These are phyloP conservation scores for Xylaria acuta DNA, from an alignment of 495 filamentous ascomycete genomes.

Conservation along the genomic window DNA sequence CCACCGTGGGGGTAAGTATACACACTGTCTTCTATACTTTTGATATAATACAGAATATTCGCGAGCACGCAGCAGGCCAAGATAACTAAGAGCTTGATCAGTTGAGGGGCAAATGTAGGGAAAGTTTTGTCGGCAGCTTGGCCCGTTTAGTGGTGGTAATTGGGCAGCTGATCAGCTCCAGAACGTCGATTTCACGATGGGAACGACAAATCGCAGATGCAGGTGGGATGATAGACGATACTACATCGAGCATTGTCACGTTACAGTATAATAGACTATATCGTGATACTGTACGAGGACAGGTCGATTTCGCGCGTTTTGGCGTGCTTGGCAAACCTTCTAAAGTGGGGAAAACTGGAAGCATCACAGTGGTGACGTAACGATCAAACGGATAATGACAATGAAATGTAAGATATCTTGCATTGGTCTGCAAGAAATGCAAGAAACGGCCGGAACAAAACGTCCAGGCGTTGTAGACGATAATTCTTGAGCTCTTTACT, in stretches of 20 bases:
- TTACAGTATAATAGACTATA: neutral
- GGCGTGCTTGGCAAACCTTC: constrained; percentile 23
- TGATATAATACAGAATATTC: neutral
- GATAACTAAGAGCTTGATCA: neutral
- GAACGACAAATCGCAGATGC: neutral
- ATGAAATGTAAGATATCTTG: neutral
- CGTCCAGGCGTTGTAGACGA: neutral
- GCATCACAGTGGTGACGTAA: constrained; percentile 22
- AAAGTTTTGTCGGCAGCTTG: neutral
- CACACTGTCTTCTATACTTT: neutral
- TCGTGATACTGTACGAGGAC: neutral
- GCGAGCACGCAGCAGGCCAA: too few species aligned
- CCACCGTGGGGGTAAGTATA: neutral
- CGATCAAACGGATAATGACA: neutral
- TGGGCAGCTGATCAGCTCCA: neutral
- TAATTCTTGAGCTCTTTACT: neutral
- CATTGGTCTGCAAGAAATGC: neutral
- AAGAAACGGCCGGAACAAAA: constrained; percentile 7
- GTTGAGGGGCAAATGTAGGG: neutral
- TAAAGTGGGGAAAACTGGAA: constrained; percentile 9
- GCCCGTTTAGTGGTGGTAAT: neutral
- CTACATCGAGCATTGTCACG: neutral
- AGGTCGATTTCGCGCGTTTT: neutral
- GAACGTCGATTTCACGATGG: neutral
- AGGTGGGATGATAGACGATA: neutral